Conservation (phyloP, 1,284 basidiomycete genomes). For the Bjerkandera adusta region DNA sequence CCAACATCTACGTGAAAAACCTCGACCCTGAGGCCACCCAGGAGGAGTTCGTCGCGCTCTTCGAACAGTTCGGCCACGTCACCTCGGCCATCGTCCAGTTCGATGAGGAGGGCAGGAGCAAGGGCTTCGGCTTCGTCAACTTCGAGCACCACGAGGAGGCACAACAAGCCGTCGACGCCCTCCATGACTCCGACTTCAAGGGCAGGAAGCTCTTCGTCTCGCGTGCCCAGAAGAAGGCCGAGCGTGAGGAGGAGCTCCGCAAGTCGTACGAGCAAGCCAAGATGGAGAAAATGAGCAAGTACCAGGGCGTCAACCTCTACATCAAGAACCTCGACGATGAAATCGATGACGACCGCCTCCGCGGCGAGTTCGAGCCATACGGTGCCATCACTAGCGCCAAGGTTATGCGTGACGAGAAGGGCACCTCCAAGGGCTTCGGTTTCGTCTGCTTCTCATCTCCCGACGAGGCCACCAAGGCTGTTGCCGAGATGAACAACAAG, state of each 20-base stretch:
- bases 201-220: slow-evolving; percentile 95
- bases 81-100: slow-evolving; percentile 85
- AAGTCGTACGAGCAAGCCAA: slow-evolving; percentile 94
- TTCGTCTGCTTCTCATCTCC: slow-evolving; percentile 99
- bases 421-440: slow-evolving; percentile 92
- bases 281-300: slow-evolving; percentile 98
- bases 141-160: slow-evolving; percentile 93
- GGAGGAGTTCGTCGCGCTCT: slow-evolving; percentile 87
- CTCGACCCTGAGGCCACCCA: slow-evolving; percentile 83
- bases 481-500: slow-evolving; percentile 99
- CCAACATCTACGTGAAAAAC: slow-evolving; percentile 99
- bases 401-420: slow-evolving; percentile 98
- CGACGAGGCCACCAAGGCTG: slow-evolving; percentile 99
- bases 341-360: slow-evolving; percentile 93
- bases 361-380: slow-evolving; percentile 94
- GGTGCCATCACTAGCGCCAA: slow-evolving; percentile 98
- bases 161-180: slow-evolving; percentile 83
- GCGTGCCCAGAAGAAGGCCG: slow-evolving; percentile 98
- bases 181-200: slow-evolving; percentile 86
- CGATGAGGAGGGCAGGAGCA: slow-evolving; percentile 89
- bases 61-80: slow-evolving; percentile 79
- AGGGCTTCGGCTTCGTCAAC: slow-evolving; percentile 99
- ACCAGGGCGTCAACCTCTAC: slow-evolving; percentile 98
- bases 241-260: slow-evolving; percentile 97
- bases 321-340: slow-evolving; percentile 98